Evolutionary conservation across 1,284 basidiomycete species (phyloP), one percentile per base, ranked within the genome.

Genomic region (Ceratobasidium sp.): DNA sequence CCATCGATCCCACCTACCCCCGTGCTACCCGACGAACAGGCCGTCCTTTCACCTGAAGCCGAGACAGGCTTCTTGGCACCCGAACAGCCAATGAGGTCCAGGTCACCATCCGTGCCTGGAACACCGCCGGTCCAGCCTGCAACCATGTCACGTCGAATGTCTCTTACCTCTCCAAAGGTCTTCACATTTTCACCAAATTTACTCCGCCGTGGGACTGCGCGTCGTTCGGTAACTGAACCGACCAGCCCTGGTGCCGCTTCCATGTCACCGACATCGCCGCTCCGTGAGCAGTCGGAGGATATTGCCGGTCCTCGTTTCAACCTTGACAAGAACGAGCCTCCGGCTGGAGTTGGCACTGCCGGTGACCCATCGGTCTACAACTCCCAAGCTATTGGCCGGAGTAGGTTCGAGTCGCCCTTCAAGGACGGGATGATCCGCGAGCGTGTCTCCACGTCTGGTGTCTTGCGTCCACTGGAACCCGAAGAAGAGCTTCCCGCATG

Each of bases 381-480:
- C 5, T 79, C 80, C 25, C 79, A 80, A 15, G 75, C 83, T 69
- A 87, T 88, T 72, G 75, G 83, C 79, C 22, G n/a, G 15, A 20
- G 40, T n/a, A 38, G 50, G 5, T 65, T 49, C 52, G 43, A 52
- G n/a, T 74, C 71, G 15, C 69, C 69, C 2, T 73, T 77, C 71
- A 75, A 76, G 64, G 80, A 82, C 68, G 79, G 83, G 64, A 90
- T 91, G 85, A 92, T 98, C 71, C 86, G 96, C 35, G 95, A 98
- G 78, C 87, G 96, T 12, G 88, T 98, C 22, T 88, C 90, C 20
- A 88, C 89, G 3, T 82, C 83, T 25, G 96, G 96, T 6, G 79
- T 86, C 6, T 83, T 93, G 17, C 87, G 95, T 10, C 84, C 90
- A 0, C 83, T 99, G 72, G 95, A 98, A 75, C 82, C 87, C 0